Evolutionary conservation across 768 basidiomycete genomes (phyloP), one percentile per base, ranked within the genome.

Genomic region (Phylloporus sp.): DNA sequence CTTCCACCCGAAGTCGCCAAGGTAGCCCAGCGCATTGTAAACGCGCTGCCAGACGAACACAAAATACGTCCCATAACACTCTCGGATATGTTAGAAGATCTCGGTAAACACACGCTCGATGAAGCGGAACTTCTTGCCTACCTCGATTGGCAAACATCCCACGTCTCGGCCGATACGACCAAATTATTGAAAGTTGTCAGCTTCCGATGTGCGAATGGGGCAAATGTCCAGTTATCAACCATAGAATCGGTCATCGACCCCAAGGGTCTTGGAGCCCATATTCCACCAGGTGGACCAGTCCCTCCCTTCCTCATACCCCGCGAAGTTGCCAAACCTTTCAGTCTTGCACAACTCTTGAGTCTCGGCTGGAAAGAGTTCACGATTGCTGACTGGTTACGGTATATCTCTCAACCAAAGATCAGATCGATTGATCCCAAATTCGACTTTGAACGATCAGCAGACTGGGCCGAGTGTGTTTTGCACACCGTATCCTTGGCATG

Each of bases 381-480:
- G 0, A 65, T 93, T n/a, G 62, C 76, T 4, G 80, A 89, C 18
- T 97, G 93, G 89, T 59, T 94, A 45, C 68, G 67, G 15, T 77
- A 85, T 67, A 71, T 95, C 41, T 73, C 59, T 34, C 34, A 34
- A 8, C 15, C 3, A 34, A 12, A 15, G 16, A 16, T 34, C 16
- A 34, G 34, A 34, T n/a, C 4, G 16, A 12, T 6, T 12, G 2
- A 34, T 8, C 16, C 67, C 0, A 78, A 82, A 35, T 76, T 79
- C 53, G 82, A 93, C 62, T 71, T 95, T 34, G 74, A 75, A 4
- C 41, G 68, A 10, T 90, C 88, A 2, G 70, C 86, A 0, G 61
- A 70, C 12, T 95, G 93, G 80, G 81, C 91, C 0, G 95, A 97
- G 62, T 80, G 80, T 40, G 85, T 93, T 9, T 70, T 95, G 13